Base-by-base conservation (phyloP, 1,284 basidiomycete species). In the Irpex lacteus region DNA sequence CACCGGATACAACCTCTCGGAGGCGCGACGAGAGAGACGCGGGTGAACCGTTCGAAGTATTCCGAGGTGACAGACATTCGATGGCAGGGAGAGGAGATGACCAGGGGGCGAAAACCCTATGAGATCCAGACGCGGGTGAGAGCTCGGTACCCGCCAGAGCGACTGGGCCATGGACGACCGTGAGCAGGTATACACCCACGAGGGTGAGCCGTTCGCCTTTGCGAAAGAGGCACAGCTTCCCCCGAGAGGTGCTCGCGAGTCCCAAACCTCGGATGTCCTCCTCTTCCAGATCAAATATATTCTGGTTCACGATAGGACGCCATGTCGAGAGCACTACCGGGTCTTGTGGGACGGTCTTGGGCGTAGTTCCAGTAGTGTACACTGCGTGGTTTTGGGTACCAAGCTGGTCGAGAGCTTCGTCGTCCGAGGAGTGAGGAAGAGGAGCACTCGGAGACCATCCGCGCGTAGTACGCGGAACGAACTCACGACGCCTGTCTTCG, bases 41-140 rank as follows among this genome's bases (percentile, higher is more conserved):
- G 7, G 13, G 6, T 13, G 36, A 50, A 5, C 4, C 34, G 53
- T 7, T 32, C 57, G 50, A 52, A 47, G 62, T 50, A 18, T 61
- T 44, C 37, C 26, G 11, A 57, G 57, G 15, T 40, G 60, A 4
- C 55, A 72, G 64, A 63, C 77, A 78, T 54, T 78, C 73, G 19
- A 91, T 73, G 18, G 83, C 70, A 2, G 91, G 89, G 5, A 93
- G 72, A 0, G 91, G 88, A 5, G 88, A 83, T 0, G 85, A 91
- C 9, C 83, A 80, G 0, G 90, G 88, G 1, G 90, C 87, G 70
- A 85, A 92, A 21, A 92, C 77, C 21, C 72, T 72, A 65, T 90
- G 79, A 4, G 69, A 65, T 1, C 63, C 70, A 3, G 69, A 56
- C 0, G 85, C 85, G 1, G 85, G 71, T 0, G 65, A 55, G 6